Evolutionary conservation across 805 yeast genomes (phyloP).

Genomic region (Candida stauntonica): DNA sequence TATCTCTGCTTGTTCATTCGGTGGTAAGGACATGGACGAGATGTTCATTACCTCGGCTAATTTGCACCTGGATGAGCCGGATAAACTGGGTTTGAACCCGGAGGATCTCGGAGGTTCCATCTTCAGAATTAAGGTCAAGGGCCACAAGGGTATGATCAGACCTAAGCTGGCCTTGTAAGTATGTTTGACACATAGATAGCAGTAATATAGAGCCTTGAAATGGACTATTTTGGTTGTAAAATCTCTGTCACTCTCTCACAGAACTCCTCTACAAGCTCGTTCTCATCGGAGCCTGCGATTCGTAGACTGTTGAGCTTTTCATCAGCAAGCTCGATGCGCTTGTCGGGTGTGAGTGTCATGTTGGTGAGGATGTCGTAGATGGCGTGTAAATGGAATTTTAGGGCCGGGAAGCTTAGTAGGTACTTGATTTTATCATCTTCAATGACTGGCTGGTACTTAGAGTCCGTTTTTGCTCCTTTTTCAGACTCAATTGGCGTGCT

Average conservation of each 20-base stretch:
- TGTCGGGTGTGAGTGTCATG: constrained; percentile 42
- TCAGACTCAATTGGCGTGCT: not conserved
- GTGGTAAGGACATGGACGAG: constrained; percentile 55
- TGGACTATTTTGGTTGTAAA: constrained; percentile 11
- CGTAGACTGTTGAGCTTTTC: constrained; percentile 58
- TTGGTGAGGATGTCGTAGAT: constrained; percentile 45
- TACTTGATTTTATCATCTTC: constrained; percentile 40
- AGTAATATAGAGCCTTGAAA: not conserved
- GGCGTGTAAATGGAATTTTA: constrained; percentile 51
- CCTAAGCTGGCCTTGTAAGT: constrained; percentile 16
- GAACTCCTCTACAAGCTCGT: constrained; percentile 69
- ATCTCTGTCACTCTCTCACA: constrained; percentile 29
- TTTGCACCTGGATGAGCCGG: constrained; percentile 38
- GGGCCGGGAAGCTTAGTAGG: constrained; percentile 46
- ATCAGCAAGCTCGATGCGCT: constrained; percentile 54
- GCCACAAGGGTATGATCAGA: constrained; percentile 32
- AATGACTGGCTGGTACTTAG: constrained; percentile 29
- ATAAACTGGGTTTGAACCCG: constrained; percentile 26
- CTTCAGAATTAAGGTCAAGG: constrained; percentile 40
- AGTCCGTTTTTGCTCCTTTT: not conserved
- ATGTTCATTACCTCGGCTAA: constrained; percentile 69
- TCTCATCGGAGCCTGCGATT: constrained; percentile 60
- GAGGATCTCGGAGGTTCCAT: constrained; percentile 63
- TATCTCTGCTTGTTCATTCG: constrained; percentile 63
- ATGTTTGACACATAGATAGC: no score